Conservation (phyloP, 257 asterid species). For the Lantana camara region DNA sequence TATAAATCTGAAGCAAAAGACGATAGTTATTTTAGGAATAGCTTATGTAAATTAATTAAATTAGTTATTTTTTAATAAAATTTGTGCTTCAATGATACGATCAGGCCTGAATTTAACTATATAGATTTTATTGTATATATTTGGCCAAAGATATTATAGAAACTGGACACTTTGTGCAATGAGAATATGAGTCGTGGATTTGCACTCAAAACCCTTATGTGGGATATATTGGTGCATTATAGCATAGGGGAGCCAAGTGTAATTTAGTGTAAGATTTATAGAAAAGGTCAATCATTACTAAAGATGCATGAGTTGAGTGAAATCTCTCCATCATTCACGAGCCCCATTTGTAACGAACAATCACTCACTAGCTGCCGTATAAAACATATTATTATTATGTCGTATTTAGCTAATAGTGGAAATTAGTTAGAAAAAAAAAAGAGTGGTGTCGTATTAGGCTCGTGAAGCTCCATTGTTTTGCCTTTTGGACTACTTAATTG, state of each 20-base stretch:
- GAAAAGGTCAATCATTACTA: not conserved
- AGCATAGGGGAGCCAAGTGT: slow-evolving; percentile 18
- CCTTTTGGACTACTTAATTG: too few relatives aligned
- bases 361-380: not conserved
- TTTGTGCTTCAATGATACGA: not conserved
- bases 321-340: slow-evolving; percentile 25
- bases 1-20: too few relatives aligned
- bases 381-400: not conserved
- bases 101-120: too few relatives aligned
- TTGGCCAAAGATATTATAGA: not conserved
- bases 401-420: not conserved
- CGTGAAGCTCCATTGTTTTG: too few relatives aligned
- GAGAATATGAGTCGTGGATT: slow-evolving; percentile 18
- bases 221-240: not conserved
- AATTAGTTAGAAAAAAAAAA: not conserved
- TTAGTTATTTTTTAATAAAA: too few relatives aligned
- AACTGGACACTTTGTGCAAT: not conserved
- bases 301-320: not conserved
- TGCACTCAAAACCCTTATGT: slow-evolving; percentile 4
- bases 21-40: too few relatives aligned
- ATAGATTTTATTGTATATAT: not conserved
- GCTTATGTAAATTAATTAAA: too few relatives aligned
- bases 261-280: not conserved
- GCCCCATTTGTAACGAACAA: slow-evolving; percentile 11
- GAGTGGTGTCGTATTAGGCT: too few relatives aligned